Conservation (phyloP, 768 basidiomycete genomes). For the Lanmaoa rubissima region DNA sequence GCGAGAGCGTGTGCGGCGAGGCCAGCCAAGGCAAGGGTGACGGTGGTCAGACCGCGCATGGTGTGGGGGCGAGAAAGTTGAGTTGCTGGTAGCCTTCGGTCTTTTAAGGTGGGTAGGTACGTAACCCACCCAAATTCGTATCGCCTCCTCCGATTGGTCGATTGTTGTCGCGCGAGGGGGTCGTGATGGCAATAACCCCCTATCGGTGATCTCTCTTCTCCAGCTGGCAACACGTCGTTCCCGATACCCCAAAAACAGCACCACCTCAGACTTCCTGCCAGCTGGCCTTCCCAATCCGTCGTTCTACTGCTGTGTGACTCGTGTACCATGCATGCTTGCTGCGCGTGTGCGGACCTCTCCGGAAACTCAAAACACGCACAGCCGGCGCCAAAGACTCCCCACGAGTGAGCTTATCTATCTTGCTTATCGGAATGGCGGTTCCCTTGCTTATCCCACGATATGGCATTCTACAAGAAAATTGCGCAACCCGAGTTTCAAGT, state of each 20-base stretch:
- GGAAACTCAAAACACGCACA: not conserved
- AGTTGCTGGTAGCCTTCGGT: not conserved
- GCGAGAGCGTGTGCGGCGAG: slow-evolving; percentile 57
- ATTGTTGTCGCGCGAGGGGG: slow-evolving; percentile 19
- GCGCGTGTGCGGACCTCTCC: not conserved
- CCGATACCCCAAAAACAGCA: no score
- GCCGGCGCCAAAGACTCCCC: not conserved
- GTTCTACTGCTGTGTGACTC: not conserved
- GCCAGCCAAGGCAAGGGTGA: slow-evolving; percentile 58
- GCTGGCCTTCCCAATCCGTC: slow-evolving; percentile 5
- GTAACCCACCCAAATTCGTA: slow-evolving; percentile 14
- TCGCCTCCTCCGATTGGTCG: slow-evolving; percentile 18
- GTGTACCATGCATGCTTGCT: not conserved
- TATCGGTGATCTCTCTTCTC: slow-evolving; percentile 7
- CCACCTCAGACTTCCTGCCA: not conserved
- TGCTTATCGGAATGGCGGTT: slow-evolving; percentile 5
- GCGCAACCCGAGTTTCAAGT: not conserved
- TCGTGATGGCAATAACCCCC: slow-evolving; percentile 13
- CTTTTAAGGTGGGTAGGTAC: slow-evolving; percentile 21
- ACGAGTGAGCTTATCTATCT: slow-evolving; percentile 8
- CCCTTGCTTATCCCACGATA: not conserved
- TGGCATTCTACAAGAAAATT: not conserved
- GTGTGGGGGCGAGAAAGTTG: not conserved
- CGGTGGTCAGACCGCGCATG: slow-evolving; percentile 68
- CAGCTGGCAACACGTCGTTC: not conserved